Evolutionary conservation across 768 basidiomycete genomes (phyloP), one percentile per base, ranked within the genome.

Genomic region (Ramaria sp.): DNA sequence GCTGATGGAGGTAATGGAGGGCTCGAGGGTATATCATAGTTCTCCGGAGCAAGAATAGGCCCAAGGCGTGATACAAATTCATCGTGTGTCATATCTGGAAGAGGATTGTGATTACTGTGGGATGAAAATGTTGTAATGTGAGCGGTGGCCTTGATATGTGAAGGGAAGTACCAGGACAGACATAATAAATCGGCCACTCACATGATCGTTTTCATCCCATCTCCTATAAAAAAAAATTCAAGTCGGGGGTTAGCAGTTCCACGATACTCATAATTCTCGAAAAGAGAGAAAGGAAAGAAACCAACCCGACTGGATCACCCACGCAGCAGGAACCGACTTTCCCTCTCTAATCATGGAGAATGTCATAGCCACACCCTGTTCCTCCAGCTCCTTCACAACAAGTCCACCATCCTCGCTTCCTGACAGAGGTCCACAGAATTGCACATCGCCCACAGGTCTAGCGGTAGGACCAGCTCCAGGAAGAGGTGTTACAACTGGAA

Each of bases 1-100:
- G 61, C 57, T 0, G 68, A 58, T 10, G 60, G 52, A 24, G 52
- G 59, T 27, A 62, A 48, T 18, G 59, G 57, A 48, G 66, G 60
- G 47, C 68, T 66, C 43, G 69, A 58, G 57, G 71, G 67, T 1
- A 68, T 70, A n/a, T 67, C 61, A 53, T 83, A 90, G 63, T 89
- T 89, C 65, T 89, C 88, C 9, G 88, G 87, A 0, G 82, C 85
- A 20, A 91, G 77, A 22, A 90, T 65, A n/a, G 88, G 88, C 0
- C 88, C 87, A 1, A 90, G 72, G 44, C 87, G 69, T 3, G 82
- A 77, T 38, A 92, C 81, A 61, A 91, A 90, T 61, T 92, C 88
- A 58, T 90, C 88, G 59, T 91, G 88, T 0, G 86, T 85, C 58
- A 90, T 79, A 58, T 91, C 89, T 0, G 87, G 89, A 7, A 92